These are phyloP conservation scores for Oidiodendron maius DNA, from an alignment of 495 filamentous ascomycete genomes.

Conservation along the genomic window DNA sequence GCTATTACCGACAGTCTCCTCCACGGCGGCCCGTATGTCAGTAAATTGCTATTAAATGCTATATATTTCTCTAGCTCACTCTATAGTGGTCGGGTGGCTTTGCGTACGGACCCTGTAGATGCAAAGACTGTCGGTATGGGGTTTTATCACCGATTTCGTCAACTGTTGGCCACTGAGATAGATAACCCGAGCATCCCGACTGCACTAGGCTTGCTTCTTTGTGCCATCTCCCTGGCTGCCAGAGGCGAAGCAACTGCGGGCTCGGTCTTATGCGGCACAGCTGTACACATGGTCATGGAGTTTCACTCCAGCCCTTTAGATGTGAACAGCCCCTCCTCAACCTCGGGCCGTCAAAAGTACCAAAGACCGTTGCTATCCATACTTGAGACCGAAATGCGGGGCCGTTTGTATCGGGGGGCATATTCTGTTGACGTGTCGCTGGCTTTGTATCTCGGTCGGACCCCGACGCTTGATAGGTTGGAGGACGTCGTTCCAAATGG, in stretches of 20 bases:
- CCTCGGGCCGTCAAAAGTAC: not conserved
- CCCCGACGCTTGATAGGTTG: not conserved
- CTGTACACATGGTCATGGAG: not conserved
- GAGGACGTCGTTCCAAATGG: not conserved
- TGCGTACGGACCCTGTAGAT: conserved; percentile 31
- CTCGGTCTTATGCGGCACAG: not conserved
- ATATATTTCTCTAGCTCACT: conserved; percentile 38
- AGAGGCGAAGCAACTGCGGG: not conserved
- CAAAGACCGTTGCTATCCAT: not conserved
- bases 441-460: not conserved
- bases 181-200: not conserved
- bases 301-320: not conserved
- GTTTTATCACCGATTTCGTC: conserved; percentile 1
- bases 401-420: not conserved
- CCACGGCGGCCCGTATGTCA: conserved; percentile 36
- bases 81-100: conserved; percentile 24
- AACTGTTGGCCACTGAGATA: conserved; percentile 1
- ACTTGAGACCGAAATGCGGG: not conserved
- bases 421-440: not conserved
- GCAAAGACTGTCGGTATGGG: conserved; percentile 4
- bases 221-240: not conserved
- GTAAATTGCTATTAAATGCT: conserved; percentile 38
- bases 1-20: conserved; percentile 33
- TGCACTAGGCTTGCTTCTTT: not conserved
- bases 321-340: not conserved